phyloP scores from a whole-genome alignment of 2,329 filamentous ascomycete species.

The Beauveria sp. region DNA sequence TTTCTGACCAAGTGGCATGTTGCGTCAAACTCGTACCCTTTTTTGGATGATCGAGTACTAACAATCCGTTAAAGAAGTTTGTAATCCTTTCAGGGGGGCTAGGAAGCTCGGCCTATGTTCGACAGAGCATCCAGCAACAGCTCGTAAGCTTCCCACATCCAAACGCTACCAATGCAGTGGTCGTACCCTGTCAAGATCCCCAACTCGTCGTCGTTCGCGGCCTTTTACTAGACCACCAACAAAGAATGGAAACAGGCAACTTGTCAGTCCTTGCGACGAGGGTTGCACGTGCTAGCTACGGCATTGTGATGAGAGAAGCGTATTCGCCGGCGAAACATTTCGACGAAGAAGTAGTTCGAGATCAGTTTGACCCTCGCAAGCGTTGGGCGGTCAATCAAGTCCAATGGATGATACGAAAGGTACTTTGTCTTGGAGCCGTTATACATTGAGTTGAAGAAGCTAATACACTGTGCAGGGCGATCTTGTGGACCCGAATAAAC shows the following conservation, averaged over 20 bases:
- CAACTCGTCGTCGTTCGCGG: conserved; percentile 49
- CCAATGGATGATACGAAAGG: conserved; percentile 35
- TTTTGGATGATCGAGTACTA: not conserved
- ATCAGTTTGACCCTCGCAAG: conserved; percentile 25
- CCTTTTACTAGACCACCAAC: conserved; percentile 42
- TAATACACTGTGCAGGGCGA: conserved; percentile 26
- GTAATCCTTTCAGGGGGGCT: conserved; percentile 39
- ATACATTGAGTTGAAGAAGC: not conserved
- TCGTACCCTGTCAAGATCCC: conserved; percentile 41
- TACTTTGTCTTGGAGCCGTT: conserved; percentile 1
- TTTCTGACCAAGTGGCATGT: conserved; percentile 28
- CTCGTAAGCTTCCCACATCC: conserved; percentile 27
- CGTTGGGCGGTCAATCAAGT: conserved; percentile 35
- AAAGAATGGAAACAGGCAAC: conserved; percentile 34
- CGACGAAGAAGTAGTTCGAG: conserved; percentile 27
- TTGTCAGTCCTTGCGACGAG: conserved; percentile 35
- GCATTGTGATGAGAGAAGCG: conserved; percentile 29
- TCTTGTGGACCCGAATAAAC: conserved; percentile 26
- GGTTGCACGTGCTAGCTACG: conserved; percentile 36
- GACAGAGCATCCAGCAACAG: conserved; percentile 32
- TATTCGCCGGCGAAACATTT: conserved; percentile 30
- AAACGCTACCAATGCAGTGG: conserved; percentile 27
- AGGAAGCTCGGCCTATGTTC: conserved; percentile 39
- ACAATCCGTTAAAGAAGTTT: conserved; percentile 23
- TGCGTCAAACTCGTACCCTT: not conserved